Percentiles rank a stretch among this genome's conserved stretches.
phyloP scores from a whole-genome alignment of 1,139 yeast species.

The Lodderomyces orthopsilosis region DNA sequence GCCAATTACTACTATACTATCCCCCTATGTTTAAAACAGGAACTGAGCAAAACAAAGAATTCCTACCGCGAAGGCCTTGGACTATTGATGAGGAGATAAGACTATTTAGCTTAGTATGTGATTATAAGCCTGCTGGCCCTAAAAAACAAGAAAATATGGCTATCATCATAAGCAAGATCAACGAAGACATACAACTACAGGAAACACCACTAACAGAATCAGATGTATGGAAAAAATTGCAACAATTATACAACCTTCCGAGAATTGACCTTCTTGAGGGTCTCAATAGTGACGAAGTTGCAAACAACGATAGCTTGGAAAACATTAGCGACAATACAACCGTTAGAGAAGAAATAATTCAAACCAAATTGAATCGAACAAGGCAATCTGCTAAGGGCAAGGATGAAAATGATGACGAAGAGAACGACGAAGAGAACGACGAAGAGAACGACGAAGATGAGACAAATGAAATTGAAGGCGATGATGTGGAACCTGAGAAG shows the following conservation, averaged over 20 bases:
- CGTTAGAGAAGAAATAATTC: neutral
- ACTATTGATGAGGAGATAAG: conserved; percentile 61
- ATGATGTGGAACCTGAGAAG: neutral
- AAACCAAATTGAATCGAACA: conserved; percentile 6
- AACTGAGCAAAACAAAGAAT: neutral
- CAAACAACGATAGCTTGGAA: conserved; percentile 6
- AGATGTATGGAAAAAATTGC: conserved; percentile 61
- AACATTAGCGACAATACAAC: conserved; percentile 9
- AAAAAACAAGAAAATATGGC: conserved; percentile 60
- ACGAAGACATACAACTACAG: conserved; percentile 23
- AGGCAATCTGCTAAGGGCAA: neutral
- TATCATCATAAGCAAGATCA: conserved; percentile 52
- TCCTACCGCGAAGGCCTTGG: conserved; percentile 39
- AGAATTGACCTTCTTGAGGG: conserved; percentile 53
- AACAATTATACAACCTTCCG: conserved; percentile 51
- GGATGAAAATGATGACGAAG: neutral
- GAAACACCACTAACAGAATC: conserved; percentile 31
- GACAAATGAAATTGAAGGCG: neutral
- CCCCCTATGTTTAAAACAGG: neutral
- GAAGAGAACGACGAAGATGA: neutral
- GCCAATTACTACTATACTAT: no score
- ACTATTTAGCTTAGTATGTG: conserved; percentile 64
- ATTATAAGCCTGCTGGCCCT: conserved; percentile 63
- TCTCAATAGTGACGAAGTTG: conserved; percentile 14
- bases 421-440: neutral